A percentile compares a stretch with the other conserved stretches of the same genome.
Conservation (phyloP, 1,139 yeast species). For the Suhomyces maxii region DNA sequence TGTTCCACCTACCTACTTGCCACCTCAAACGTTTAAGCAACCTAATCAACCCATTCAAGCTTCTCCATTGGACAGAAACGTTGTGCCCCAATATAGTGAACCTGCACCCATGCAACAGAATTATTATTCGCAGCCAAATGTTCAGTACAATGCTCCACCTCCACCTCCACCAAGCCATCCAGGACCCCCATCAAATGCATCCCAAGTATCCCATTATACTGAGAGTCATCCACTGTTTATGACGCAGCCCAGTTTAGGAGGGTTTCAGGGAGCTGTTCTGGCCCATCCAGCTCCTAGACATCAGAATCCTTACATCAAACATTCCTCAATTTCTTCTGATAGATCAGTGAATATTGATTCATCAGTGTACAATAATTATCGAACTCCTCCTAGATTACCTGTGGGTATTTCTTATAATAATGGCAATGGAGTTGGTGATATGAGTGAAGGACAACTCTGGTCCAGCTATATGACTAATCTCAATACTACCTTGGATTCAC, state of each 20-base stretch:
- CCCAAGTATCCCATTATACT: not conserved
- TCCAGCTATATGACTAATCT: constrained; percentile 5
- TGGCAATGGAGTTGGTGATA: not conserved
- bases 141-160: not conserved
- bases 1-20: not conserved
- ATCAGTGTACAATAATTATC: not conserved
- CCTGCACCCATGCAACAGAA: not conserved
- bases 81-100: not conserved
- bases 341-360: not conserved
- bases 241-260: too few relatives aligned
- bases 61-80: not conserved
- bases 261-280: too few relatives aligned
- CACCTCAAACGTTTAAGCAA: not conserved
- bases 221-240: not conserved
- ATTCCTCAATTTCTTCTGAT: not conserved
- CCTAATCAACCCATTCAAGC: not conserved
- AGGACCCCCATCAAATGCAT: not conserved
- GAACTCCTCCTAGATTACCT: not conserved
- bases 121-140: not conserved
- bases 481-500: constrained; percentile 4
- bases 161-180: not conserved
- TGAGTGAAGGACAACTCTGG: constrained; percentile 3
- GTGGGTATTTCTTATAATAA: not conserved
- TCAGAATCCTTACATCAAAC: not conserved
- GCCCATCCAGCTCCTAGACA: not conserved